A percentile compares a stretch with the other conserved stretches of the same genome.
phyloP scores from a whole-genome alignment of 2,329 filamentous ascomycete genomes.

The Trichophyton rubrum region DNA sequence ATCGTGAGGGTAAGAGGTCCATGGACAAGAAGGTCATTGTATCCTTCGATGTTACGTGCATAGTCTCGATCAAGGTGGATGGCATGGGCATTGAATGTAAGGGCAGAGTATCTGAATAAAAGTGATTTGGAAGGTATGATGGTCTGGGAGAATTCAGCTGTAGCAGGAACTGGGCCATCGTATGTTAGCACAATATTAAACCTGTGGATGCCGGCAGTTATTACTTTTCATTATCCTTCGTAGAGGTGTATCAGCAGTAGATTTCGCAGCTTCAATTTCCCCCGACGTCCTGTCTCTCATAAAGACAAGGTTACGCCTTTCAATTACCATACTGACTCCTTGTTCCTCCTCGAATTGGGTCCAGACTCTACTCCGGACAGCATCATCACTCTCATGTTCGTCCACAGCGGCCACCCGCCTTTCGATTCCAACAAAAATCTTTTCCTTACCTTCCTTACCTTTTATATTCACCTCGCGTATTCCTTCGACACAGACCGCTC shows the following conservation, averaged over 20 bases:
- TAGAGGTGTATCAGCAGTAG: slow-evolving; percentile 12
- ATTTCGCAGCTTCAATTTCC: slow-evolving; percentile 19
- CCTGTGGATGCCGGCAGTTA: slow-evolving; percentile 8
- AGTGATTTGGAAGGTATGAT: slow-evolving; percentile 57
- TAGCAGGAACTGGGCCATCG: slow-evolving; percentile 31
- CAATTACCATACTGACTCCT: slow-evolving; percentile 39
- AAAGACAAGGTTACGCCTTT: slow-evolving; percentile 52
- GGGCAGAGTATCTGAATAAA: slow-evolving; percentile 79
- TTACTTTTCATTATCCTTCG: slow-evolving; percentile 27
- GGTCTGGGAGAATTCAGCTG: slow-evolving; percentile 44
- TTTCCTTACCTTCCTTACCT: slow-evolving; percentile 41
- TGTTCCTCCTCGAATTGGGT: slow-evolving; percentile 30
- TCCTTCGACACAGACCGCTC: slow-evolving; percentile 35
- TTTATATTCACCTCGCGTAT: slow-evolving; percentile 40
- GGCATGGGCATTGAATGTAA: slow-evolving; percentile 82
- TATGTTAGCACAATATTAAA: neutral
- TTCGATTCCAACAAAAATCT: slow-evolving; percentile 50
- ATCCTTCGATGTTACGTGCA: slow-evolving; percentile 57
- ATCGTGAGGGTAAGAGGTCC: slow-evolving; percentile 70
- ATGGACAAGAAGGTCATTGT: slow-evolving; percentile 67
- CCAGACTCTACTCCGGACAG: slow-evolving; percentile 34
- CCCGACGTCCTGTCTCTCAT: slow-evolving; percentile 40
- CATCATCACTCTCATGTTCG: slow-evolving; percentile 24
- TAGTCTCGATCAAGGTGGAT: slow-evolving; percentile 75
- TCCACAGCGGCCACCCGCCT: slow-evolving; percentile 36